Evolutionary conservation across 2,329 filamentous ascomycete species (phyloP), one percentile per base, ranked within the genome.

Genomic region (Botryotinia calthae): DNA sequence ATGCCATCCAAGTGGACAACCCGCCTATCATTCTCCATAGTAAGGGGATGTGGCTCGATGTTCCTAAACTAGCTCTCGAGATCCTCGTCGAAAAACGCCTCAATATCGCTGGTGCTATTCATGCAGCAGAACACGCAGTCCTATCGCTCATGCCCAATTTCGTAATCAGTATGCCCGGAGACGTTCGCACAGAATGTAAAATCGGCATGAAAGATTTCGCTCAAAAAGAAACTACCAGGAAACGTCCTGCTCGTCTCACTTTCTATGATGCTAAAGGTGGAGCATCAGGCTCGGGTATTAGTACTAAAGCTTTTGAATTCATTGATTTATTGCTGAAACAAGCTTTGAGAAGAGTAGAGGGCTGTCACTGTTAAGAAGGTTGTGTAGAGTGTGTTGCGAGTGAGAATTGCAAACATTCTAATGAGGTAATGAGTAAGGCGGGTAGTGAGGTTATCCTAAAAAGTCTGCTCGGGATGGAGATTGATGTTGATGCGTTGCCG

Each of bases 181-280:
- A 98, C 77, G 93, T 99, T 22, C 89, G 93, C 59, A 98, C 96
- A 0, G 96, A 98, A 82, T 98, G 96, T 82, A 98, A 98, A 84
- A 89, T 91, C 73, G 90, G 91, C 2, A 85, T 92, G 74, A 98
- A 98, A 81, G 95, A 98, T 82, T 94, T 98, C 75, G 89, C 93
- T 0, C 89, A 89, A 77, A 84, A 86, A 70, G 89, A 92, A 78
- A 90, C 89, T 0, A 83, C 84, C 42, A 87, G 95, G 44, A 97
- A 97, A 82, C 87, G 96, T 6, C 96, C 95, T 0, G 96, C 94
- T 0, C 86, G 96, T 0, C 83, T 99, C 65, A 97, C 94, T 0
- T 97, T 99, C 79, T 99, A 98, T 82, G 96, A 98, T 81, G 91
- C 94, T 4, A 97, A 97, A 82, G 96, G 96, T 12, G 95, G 95